Evolutionary conservation across 2,329 filamentous ascomycete genomes (phyloP).

Genomic region (Aspergillus ochraceus): DNA sequence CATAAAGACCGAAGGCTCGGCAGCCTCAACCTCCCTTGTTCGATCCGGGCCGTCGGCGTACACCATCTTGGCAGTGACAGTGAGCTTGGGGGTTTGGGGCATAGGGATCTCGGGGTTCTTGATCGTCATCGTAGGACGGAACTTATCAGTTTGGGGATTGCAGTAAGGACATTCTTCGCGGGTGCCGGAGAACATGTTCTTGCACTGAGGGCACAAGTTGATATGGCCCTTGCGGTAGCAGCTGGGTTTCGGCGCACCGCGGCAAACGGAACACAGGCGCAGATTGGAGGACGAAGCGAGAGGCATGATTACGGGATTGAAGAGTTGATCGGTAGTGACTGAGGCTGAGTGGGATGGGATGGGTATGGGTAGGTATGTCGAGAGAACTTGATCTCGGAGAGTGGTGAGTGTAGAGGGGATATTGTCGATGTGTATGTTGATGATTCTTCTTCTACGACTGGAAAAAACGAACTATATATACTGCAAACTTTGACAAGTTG

Average conservation of each 20-base stretch:
- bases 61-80: neutral
- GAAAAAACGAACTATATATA: neutral
- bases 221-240: neutral
- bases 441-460: neutral
- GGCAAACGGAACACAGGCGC: neutral
- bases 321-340: neutral
- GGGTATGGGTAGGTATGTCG: neutral
- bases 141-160: neutral
- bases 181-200: neutral
- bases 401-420: neutral
- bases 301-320: neutral
- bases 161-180: neutral
- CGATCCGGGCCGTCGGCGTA: neutral
- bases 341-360: neutral
- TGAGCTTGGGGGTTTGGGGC: neutral
- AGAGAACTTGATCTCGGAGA: neutral
- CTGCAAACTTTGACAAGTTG: neutral
- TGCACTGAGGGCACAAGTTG: neutral
- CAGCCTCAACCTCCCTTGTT: neutral
- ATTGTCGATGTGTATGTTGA: neutral
- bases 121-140: neutral
- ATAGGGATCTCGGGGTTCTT: neutral
- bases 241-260: neutral
- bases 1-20: neutral
- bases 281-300: neutral